Evolutionary conservation across 176 grass and related monocot species (phyloP).

Genomic region (Themeda triandra): DNA sequence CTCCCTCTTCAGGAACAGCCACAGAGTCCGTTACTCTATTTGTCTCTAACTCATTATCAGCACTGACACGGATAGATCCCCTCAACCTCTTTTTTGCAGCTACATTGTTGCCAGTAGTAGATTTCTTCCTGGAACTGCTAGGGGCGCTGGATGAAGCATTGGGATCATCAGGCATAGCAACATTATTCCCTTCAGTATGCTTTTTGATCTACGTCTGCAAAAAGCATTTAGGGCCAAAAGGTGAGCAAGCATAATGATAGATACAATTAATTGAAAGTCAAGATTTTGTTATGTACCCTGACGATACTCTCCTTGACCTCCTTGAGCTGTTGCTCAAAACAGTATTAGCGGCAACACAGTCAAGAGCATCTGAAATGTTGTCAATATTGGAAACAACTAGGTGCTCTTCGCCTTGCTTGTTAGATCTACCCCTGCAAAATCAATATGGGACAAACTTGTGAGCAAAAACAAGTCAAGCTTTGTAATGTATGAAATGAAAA

Average conservation of each 20-base stretch:
- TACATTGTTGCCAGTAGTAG: slow-evolving; percentile 16
- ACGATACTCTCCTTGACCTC: slow-evolving; percentile 17
- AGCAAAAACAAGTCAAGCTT: background rate
- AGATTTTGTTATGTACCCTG: slow-evolving; percentile 14
- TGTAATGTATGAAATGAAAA: background rate
- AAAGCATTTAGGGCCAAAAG: slow-evolving; percentile 4
- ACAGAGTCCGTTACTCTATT: background rate
- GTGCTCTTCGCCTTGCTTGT: no score
- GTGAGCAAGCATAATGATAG: slow-evolving; percentile 26
- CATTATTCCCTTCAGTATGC: slow-evolving; percentile 9
- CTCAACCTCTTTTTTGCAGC: slow-evolving; percentile 17
- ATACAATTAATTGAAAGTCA: background rate
- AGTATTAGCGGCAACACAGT: no score
- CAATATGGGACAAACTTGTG: slow-evolving; percentile 13
- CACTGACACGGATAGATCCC: slow-evolving; percentile 2
- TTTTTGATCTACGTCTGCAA: slow-evolving; percentile 18
- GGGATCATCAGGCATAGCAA: slow-evolving; percentile 17
- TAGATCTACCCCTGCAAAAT: slow-evolving; percentile 1
- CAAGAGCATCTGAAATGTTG: no score
- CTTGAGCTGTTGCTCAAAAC: no score
- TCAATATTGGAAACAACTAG: no score
- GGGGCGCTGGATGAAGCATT: slow-evolving; percentile 8
- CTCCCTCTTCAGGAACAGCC: slow-evolving; percentile 5
- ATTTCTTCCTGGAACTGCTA: slow-evolving; percentile 29
- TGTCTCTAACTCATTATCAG: background rate